phyloP scores from a whole-genome alignment of 768 basidiomycete species.

The Suillus weaverae region DNA sequence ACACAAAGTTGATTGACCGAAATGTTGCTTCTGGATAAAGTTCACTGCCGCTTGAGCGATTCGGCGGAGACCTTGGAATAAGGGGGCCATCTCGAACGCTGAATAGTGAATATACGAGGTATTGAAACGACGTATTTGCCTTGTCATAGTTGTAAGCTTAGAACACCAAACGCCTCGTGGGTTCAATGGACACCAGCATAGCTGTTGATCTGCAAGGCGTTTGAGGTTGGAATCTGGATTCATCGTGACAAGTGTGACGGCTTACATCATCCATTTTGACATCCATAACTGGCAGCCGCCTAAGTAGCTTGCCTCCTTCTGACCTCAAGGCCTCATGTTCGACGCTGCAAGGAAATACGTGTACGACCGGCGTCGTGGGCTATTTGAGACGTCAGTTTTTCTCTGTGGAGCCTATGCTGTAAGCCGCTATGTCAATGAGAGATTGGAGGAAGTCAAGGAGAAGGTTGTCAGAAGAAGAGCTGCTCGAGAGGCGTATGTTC shows the following conservation, averaged over 20 bases:
- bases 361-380: slow-evolving; percentile 44
- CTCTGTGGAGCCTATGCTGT: slow-evolving; percentile 64
- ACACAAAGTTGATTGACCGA: neutral
- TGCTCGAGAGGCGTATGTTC: slow-evolving; percentile 70
- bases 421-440: slow-evolving; percentile 56
- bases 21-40: neutral
- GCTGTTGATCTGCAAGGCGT: neutral
- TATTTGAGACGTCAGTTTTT: slow-evolving; percentile 52
- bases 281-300: neutral
- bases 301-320: neutral
- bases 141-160: neutral
- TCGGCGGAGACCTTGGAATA: neutral
- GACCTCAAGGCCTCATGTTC: slow-evolving; percentile 46
- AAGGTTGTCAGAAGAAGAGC: slow-evolving; percentile 55
- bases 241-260: no score
- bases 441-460: slow-evolving; percentile 67
- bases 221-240: neutral
- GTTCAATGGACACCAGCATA: neutral
- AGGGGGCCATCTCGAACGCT: neutral
- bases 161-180: neutral
- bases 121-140: neutral
- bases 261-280: neutral
- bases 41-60: neutral
- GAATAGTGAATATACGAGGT: no score
- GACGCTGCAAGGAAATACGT: slow-evolving; percentile 46